Base-by-base conservation (phyloP, 495 filamentous ascomycete genomes). In the Apiosordaria backusii region DNA sequence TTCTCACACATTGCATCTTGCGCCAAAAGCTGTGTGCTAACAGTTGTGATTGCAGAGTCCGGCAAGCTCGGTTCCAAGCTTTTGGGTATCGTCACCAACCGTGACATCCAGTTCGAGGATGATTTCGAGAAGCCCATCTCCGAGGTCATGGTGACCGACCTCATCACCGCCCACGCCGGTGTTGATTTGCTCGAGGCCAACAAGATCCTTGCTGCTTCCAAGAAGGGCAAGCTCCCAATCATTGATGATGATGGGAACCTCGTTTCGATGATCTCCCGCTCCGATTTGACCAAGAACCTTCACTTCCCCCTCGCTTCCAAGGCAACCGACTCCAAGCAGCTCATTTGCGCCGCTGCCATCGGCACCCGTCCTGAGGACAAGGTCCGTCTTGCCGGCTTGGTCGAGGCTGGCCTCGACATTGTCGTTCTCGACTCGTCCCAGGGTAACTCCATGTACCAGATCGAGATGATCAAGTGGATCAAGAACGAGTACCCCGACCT, bases 211-310 rank as follows among this genome's bases (percentile, higher is more conserved):
- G 89, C 91, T 72, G 87, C 89, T 75, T 98, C 96, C 26, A 97
- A 97, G 88, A 99, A 98, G 84, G 95, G 95, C 80, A 99, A 99
- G 82, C 88, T 99, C 57, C 95, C 96, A 50, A 97, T 98, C 68
- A 89, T 99, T 35, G 96, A 99, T 77, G 77, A 85, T 50, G 80
- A 89, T 26, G 90, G 89, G 66, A 96, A 97, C 81, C 86, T 98
- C 24, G 88, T 97, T 53, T 95, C 95, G 29, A 89, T 99, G 76
- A 91, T 99, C 70, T 97, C 93, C 25, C 92, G 95, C 73, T 96
- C 93, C 64, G 95, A 99, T 80, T 82, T 99, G 77, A 97, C 93
- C 84, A 99, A 99, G 86, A 99, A 99, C 80, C 86, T 97, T 15
- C 89, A 98, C 81, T 99, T 93, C 79, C 95, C 95, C 52, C 84